Evolutionary conservation across 2,329 filamentous ascomycete genomes (phyloP).

Genomic region (Colletotrichum limetticola): DNA sequence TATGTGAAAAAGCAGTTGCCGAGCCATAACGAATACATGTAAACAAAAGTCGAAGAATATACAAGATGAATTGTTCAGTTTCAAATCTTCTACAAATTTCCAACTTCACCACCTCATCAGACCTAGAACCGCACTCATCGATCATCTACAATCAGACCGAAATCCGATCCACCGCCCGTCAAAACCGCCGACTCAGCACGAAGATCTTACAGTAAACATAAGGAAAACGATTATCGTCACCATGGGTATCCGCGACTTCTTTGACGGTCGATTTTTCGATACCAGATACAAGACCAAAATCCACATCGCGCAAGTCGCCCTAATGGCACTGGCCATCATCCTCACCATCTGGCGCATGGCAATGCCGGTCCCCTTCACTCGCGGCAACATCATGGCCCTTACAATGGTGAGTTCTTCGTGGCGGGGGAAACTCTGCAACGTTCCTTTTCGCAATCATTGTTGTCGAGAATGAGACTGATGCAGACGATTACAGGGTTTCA

Average conservation of each 20-base stretch:
- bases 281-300: conserved; percentile 28
- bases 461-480: neutral
- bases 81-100: neutral
- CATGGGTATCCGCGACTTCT: conserved; percentile 19
- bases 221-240: neutral
- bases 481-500: conserved; percentile 40
- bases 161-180: neutral
- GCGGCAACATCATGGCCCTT: conserved; percentile 32
- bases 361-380: conserved; percentile 11
- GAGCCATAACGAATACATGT: neutral
- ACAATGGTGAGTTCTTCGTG: conserved; percentile 8
- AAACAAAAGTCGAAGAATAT: neutral
- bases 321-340: conserved; percentile 16
- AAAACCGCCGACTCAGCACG: neutral
- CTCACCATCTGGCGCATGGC: conserved; percentile 25
- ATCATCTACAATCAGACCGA: too few species aligned
- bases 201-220: neutral
- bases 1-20: neutral
- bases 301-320: conserved; percentile 20
- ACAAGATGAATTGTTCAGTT: neutral
- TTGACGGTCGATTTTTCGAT: conserved; percentile 26
- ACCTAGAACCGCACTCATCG: neutral
- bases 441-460: neutral
- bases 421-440: neutral
- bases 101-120: neutral